These are phyloP conservation scores for Wickerhamiella allomyrinae DNA, from an alignment of 805 yeast genomes.

Conservation along the genomic window DNA sequence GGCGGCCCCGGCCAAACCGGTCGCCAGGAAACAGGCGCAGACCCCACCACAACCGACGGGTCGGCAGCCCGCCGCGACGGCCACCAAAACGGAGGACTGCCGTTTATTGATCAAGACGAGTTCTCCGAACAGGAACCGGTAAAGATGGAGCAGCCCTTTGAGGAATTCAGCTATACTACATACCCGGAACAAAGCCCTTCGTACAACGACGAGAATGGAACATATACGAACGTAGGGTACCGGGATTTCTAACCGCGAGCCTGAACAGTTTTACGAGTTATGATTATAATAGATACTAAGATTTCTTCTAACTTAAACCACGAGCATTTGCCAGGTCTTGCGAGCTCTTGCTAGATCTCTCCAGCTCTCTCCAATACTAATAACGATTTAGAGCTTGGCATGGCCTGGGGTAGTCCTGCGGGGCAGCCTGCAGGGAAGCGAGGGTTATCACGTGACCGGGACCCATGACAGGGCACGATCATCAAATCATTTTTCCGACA, in stretches of 20 bases:
- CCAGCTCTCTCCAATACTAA: too few relatives aligned
- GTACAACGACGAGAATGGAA: background rate
- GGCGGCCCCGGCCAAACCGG: background rate
- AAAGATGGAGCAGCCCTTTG: background rate
- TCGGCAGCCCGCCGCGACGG: too few relatives aligned
- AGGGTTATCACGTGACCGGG: background rate
- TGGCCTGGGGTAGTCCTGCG: too few relatives aligned
- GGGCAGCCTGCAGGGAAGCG: background rate
- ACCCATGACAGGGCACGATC: background rate
- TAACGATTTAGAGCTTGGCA: too few relatives aligned
- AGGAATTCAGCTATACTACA: background rate
- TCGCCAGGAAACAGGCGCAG: background rate
- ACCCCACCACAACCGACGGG: background rate
- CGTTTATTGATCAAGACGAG: background rate
- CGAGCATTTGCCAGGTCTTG: too few relatives aligned
- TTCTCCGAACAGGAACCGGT: background rate
- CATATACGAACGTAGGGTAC: background rate
- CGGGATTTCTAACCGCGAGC: background rate
- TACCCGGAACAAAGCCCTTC: background rate
- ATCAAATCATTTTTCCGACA: background rate
- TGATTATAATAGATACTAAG: background rate
- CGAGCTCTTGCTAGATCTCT: too few relatives aligned
- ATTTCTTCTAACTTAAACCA: background rate
- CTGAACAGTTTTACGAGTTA: too few relatives aligned
- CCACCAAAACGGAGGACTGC: too few relatives aligned